Evolutionary conservation across 208 protist genomes (phyloP), one percentile per base, ranked within the genome.

Genomic region (Trypanosoma boissoni): DNA sequence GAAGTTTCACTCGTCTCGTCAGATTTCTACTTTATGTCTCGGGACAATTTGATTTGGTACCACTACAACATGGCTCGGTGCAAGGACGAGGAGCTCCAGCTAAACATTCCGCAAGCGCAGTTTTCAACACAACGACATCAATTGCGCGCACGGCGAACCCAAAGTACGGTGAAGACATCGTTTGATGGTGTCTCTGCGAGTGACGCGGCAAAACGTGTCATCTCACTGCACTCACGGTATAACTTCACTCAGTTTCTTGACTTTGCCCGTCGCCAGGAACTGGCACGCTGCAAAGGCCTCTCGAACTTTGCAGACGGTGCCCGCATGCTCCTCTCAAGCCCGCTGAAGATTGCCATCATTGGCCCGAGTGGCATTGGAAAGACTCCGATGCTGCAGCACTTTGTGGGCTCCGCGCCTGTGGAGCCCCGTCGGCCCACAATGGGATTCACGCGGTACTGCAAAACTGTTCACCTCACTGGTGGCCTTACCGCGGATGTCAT

Each of bases 211-310:
- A 89, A 85, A 68, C 79, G 78, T 2, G 81, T 86, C 58, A 91
- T 94, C 54, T 94, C 87, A 6, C 70, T 90, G 10, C 78, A 94
- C 64, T 78, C 87, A 32, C 69, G 87, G 26, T 94, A 94, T 68
- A 94, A 85, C 69, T 94, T 80, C 68, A 91, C 87, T 0, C 87
- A 94, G 68, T 94, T 94, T 48, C 69, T 94, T 18, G 83, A 94
- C 55, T 94, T 90, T 69, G 72, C 80, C 3, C 70, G 80, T 1
- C 72, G 84, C 26, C 71, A 81, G 48, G 83, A 94, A 68, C 80
- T 88, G 79, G 79, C 82, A 14, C 72, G 78, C 20, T 88, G 87
- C 36, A 74, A 89, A 34, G 87, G 83, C 7, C 60, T 94, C 9
- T 85, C 79, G 12, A 88, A 76, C 37, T 91, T 94, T 51, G 83